Evolutionary conservation across 441 rosid genomes (phyloP).

Genomic region (Populus hybrid): DNA sequence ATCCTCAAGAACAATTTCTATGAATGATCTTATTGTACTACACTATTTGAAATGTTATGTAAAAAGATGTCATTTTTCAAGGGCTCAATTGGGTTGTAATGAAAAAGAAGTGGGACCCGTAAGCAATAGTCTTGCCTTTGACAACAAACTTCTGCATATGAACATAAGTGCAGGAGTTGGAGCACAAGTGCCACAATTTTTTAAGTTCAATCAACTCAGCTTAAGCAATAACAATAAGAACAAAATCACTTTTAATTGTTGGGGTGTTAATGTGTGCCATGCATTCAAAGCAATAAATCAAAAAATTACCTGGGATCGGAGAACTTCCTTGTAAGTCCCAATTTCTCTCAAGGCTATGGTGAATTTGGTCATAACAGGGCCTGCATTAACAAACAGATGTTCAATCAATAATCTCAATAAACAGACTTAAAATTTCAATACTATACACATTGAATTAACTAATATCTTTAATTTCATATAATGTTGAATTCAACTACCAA

Average conservation of each 20-base stretch:
- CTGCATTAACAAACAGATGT: slow-evolving; percentile 37
- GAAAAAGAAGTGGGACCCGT: not conserved
- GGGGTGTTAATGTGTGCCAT: not conserved
- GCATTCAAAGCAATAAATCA: not conserved
- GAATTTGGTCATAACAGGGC: slow-evolving; percentile 99
- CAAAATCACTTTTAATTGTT: not conserved
- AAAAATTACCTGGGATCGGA: slow-evolving; percentile 81
- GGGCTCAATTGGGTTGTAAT: not conserved
- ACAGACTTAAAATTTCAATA: not conserved
- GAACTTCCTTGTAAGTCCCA: slow-evolving; percentile 98
- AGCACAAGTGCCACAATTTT: not conserved
- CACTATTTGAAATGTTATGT: not conserved
- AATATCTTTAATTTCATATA: not conserved
- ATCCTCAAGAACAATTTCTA: not conserved
- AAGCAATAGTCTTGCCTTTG: not conserved
- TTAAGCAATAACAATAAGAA: not conserved
- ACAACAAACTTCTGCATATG: not conserved
- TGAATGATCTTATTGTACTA: not conserved
- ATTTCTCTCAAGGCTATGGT: slow-evolving; percentile 98
- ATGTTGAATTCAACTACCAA: not conserved
- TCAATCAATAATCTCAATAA: slow-evolving; percentile 12
- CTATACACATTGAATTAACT: not conserved
- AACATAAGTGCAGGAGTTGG: not conserved
- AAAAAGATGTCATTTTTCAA: not conserved
- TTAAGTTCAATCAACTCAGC: not conserved